Percentiles rank a stretch among this genome's conserved stretches.
Evolutionary conservation across 1,139 yeast species (phyloP).

Genomic region (Magnusiomyces suaveolens): DNA sequence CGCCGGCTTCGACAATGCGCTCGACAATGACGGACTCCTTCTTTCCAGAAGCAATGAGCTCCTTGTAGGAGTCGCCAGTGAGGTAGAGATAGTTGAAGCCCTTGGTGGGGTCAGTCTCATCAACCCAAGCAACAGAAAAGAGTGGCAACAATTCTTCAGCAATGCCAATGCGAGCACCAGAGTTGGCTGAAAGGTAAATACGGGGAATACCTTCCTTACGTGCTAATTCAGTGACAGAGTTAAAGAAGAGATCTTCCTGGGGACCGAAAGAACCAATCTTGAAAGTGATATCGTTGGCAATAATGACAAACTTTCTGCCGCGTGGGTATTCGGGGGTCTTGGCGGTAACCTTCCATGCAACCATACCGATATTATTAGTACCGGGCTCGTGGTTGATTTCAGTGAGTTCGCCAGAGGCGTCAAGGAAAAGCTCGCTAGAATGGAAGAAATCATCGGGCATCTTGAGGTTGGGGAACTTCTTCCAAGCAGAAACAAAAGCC

Average conservation of each 20-base stretch:
- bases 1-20: slow-evolving; percentile 72
- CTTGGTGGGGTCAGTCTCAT: slow-evolving; percentile 58
- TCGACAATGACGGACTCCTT: slow-evolving; percentile 57
- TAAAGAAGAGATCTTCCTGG: slow-evolving; percentile 84
- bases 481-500: slow-evolving; percentile 81
- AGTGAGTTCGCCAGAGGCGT: slow-evolving; percentile 60
- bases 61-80: slow-evolving; percentile 54
- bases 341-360: slow-evolving; percentile 82
- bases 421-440: slow-evolving; percentile 72
- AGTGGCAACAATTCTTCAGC: slow-evolving; percentile 91
- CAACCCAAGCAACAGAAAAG: slow-evolving; percentile 90
- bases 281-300: slow-evolving; percentile 94
- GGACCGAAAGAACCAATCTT: slow-evolving; percentile 99
- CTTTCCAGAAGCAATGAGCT: slow-evolving; percentile 47
- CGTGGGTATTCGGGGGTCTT: slow-evolving; percentile 96
- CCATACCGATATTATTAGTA: slow-evolving; percentile 93
- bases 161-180: slow-evolving; percentile 97
- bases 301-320: slow-evolving; percentile 85
- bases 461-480: slow-evolving; percentile 41
- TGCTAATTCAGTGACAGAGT: slow-evolving; percentile 86
- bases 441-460: slow-evolving; percentile 72
- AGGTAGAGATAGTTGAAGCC: slow-evolving; percentile 88
- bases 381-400: slow-evolving; percentile 95
- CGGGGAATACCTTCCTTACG: slow-evolving; percentile 88
- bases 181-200: slow-evolving; percentile 90